These are phyloP conservation scores for Hypomontagnella monticulosa DNA, from an alignment of 495 filamentous ascomycete species.

Conservation along the genomic window DNA sequence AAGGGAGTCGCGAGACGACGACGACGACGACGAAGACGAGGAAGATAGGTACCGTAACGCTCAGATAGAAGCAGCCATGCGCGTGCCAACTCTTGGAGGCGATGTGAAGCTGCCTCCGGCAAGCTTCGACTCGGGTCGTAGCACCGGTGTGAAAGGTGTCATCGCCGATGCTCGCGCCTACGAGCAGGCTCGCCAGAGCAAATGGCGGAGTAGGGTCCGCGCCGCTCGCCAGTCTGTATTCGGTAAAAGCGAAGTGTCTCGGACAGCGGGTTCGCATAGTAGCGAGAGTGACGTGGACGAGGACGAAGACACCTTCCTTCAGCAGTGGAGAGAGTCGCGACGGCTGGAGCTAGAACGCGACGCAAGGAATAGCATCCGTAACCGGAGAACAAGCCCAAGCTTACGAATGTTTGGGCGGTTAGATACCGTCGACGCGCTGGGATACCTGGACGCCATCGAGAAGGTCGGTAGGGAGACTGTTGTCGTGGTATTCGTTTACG, in stretches of 20 bases:
- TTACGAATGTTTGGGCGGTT: constrained; percentile 79
- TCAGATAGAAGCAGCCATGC: constrained; percentile 68
- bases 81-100: constrained; percentile 64
- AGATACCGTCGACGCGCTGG: constrained; percentile 85
- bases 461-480: constrained; percentile 81
- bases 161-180: constrained; percentile 95
- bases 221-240: constrained; percentile 59
- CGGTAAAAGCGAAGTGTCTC: constrained; percentile 37
- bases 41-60: constrained; percentile 66
- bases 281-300: constrained; percentile 68
- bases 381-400: constrained; percentile 72
- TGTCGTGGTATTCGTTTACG: constrained; percentile 95
- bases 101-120: constrained; percentile 66
- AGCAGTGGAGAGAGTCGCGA: constrained; percentile 81
- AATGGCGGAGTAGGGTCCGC: constrained; percentile 60
- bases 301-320: constrained; percentile 84
- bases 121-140: constrained; percentile 75
- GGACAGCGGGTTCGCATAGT: constrained; percentile 26
- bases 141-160: constrained; percentile 96
- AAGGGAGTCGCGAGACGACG: constrained; percentile 57
- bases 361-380: constrained; percentile 54
- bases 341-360: constrained; percentile 76
- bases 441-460: constrained; percentile 95
- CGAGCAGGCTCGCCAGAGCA: constrained; percentile 79
- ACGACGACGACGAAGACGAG: constrained; percentile 57